phyloP scores from a whole-genome alignment of 441 rosid species.

The Jatropha multifida region DNA sequence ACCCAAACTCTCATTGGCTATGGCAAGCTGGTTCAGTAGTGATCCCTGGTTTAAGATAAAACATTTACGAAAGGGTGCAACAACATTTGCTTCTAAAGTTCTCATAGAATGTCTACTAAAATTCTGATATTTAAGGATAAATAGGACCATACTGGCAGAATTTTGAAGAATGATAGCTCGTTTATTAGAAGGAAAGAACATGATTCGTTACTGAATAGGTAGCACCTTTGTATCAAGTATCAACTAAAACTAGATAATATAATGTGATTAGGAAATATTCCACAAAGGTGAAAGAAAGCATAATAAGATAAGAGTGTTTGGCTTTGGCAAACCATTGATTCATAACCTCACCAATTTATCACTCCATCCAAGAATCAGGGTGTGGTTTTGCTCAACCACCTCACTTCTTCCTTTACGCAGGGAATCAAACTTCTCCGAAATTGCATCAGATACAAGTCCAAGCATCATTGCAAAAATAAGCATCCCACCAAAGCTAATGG shows the following conservation, averaged over 20 bases:
- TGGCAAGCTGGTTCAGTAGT: constrained; percentile 59
- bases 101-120: background rate
- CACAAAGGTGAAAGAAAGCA: background rate
- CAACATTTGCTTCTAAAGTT: background rate
- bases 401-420: constrained; percentile 71
- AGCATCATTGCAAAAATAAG: constrained; percentile 84
- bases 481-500: constrained; percentile 79
- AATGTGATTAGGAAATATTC: background rate
- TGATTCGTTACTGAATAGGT: background rate
- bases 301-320: background rate
- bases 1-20: constrained; percentile 75
- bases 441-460: constrained; percentile 81
- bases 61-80: constrained; percentile 8
- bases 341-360: constrained; percentile 65
- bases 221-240: background rate
- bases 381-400: constrained; percentile 71
- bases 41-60: constrained; percentile 50
- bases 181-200: background rate
- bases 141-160: background rate
- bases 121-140: background rate
- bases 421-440: constrained; percentile 75
- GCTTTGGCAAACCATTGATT: constrained; percentile 3
- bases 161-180: background rate
- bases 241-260: background rate
- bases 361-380: constrained; percentile 78